These are phyloP conservation scores for Breynia disticha DNA, from an alignment of 441 rosid genomes.

Conservation along the genomic window DNA sequence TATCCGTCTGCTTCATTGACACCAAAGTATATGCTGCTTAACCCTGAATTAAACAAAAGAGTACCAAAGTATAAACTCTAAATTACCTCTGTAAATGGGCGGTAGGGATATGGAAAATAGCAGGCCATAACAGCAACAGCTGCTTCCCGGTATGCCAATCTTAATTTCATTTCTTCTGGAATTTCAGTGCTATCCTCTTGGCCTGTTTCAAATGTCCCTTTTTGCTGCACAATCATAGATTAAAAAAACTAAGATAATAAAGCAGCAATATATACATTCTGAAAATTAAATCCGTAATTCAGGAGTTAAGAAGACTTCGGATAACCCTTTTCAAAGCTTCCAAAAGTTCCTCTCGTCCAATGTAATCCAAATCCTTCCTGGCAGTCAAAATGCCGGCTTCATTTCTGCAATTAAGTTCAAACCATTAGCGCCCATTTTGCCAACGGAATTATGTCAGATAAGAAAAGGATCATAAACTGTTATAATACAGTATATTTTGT, in stretches of 20 bases:
- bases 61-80: conserved; percentile 5
- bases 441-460: no score
- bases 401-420: conserved; percentile 44
- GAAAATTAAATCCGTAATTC: no score
- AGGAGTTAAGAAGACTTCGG: conserved; percentile 7
- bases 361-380: conserved; percentile 83
- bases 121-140: conserved; percentile 92
- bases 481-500: conserved; percentile 75
- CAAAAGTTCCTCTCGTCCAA: conserved; percentile 81
- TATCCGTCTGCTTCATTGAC: conserved; percentile 62
- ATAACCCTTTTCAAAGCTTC: conserved; percentile 90
- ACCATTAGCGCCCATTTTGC: conserved; percentile 20
- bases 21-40: conserved; percentile 1
- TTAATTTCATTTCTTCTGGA: conserved; percentile 75
- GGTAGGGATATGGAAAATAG: conserved; percentile 69
- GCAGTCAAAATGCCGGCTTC: conserved; percentile 99
- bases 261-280: background rate
- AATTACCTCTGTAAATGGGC: conserved; percentile 64
- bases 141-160: conserved; percentile 94
- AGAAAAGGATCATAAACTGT: no score
- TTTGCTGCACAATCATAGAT: conserved; percentile 56
- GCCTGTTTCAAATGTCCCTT: conserved; percentile 96
- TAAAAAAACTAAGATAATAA: conserved; percentile 13
- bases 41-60: conserved; percentile 16
- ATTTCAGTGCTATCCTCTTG: conserved; percentile 85